Evolutionary conservation across 2,329 filamentous ascomycete genomes (phyloP).

Genomic region (Thelonectria rubi): DNA sequence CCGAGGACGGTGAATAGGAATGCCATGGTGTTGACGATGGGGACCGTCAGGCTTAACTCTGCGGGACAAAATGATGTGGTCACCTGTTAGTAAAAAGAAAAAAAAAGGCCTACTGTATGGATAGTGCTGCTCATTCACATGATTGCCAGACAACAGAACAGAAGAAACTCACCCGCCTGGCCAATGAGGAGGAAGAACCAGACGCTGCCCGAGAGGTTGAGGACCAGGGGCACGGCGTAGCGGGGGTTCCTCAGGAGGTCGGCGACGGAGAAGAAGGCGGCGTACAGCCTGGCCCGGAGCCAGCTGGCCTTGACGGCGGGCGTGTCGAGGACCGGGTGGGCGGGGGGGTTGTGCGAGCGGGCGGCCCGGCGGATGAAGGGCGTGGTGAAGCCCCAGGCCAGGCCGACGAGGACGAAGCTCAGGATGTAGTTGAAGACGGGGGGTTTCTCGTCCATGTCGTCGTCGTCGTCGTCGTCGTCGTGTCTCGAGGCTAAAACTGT

Average conservation of each 20-base stretch:
- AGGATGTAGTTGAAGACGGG: conserved; percentile 82
- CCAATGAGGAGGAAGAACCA: conserved; percentile 98
- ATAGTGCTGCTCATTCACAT: conserved; percentile 20
- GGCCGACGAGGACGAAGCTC: conserved; percentile 88
- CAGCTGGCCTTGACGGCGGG: conserved; percentile 64
- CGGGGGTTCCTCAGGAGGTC: conserved; percentile 83
- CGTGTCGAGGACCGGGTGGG: conserved; percentile 63
- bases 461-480: not conserved
- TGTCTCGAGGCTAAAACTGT: not conserved
- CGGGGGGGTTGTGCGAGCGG: conserved; percentile 72
- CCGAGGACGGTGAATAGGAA: conserved; percentile 96
- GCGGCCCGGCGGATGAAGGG: conserved; percentile 91
- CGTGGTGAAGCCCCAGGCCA: conserved; percentile 93
- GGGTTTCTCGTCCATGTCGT: conserved; percentile 47
- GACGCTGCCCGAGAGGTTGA: conserved; percentile 91
- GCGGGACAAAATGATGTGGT: conserved; percentile 27
- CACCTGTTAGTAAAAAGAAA: conserved; percentile 26
- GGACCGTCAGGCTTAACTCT: conserved; percentile 94
- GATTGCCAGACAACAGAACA: too few species aligned
- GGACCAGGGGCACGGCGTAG: conserved; percentile 83
- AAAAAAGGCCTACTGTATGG: too few species aligned
- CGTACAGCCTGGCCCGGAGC: conserved; percentile 69
- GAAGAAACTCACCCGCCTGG: conserved; percentile 85
- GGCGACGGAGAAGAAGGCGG: conserved; percentile 75
- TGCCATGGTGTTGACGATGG: conserved; percentile 92